Evolutionary conservation across 1,139 yeast genomes (phyloP), one percentile per base, ranked within the genome.

Genomic region (Pichia norvegensis): DNA sequence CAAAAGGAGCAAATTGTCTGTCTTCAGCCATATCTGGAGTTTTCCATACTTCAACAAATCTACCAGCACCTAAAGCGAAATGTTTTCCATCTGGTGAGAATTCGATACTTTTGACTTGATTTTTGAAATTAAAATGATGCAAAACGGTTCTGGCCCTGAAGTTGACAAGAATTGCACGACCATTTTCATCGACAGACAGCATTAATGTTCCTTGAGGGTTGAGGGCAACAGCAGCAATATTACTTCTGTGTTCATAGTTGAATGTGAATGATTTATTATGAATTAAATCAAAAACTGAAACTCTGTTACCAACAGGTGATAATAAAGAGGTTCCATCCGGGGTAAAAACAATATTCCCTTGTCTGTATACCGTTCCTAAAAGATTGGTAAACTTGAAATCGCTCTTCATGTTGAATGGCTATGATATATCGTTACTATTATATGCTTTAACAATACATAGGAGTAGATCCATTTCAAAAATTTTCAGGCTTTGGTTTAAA

Each of bases 251-350:
- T 66, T 94, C 97, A 62, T 88, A 92, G 56, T 81, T 79, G 61
- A 90, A 85, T 2, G 99, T 94, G 67, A 79, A 88, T 3, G 96
- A 85, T 57, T 79, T 82, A 63, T 85, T 88, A 61, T 85, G 82
- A 48, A 85, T 73, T 52, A 92, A 71, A 65, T 92, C 97, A 65
- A 90, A 92, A 50, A 86, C 85, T 25, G 90, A 74, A 38, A 94
- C 94, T 58, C 98, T 68, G 64, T 92, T 94, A 10, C 98, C 98
- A 4, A 92, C 97, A 0, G 98, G 98, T 51, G 95, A 83, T 43
- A 92, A 69, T 31, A 92, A 70, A 49, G 78, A 75, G 16, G 84
- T 79, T 1, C 98, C 98, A 62, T 88, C 97, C 2, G 83, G 79
- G 2, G 95, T 81, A 67, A 82, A 92, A n/a, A 83, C 73, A 33